phyloP scores from a whole-genome alignment of 2,329 filamentous ascomycete genomes.

The Claviceps arundinis region DNA sequence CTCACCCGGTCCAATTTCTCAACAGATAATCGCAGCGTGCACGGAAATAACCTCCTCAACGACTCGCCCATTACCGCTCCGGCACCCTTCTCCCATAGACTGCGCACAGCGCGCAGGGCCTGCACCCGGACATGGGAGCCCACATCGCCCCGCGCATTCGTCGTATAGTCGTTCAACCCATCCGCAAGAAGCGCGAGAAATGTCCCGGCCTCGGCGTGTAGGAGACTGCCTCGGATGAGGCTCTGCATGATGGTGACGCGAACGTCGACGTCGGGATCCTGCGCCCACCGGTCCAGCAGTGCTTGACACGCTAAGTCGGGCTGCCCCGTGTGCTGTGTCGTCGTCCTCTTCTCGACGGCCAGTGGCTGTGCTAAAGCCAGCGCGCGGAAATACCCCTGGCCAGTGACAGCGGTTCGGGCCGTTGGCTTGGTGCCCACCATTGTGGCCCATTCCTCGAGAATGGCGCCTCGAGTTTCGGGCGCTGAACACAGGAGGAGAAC shows the following conservation, averaged over 20 bases:
- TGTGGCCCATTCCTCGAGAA: slow-evolving; percentile 34
- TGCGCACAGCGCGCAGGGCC: slow-evolving; percentile 62
- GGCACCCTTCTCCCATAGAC: slow-evolving; percentile 35
- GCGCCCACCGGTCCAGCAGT: slow-evolving; percentile 39
- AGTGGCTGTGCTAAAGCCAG: slow-evolving; percentile 37
- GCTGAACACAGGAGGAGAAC: slow-evolving; percentile 33
- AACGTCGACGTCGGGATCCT: slow-evolving; percentile 36
- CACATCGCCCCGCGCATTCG: slow-evolving; percentile 76
- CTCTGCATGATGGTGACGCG: slow-evolving; percentile 42
- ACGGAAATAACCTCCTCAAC: slow-evolving; percentile 30
- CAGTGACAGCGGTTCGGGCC: slow-evolving; percentile 23
- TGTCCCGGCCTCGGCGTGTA: slow-evolving; percentile 24
- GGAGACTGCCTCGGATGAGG: slow-evolving; percentile 32
- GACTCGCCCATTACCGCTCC: slow-evolving; percentile 16
- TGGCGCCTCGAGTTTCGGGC: slow-evolving; percentile 20
- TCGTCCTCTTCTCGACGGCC: slow-evolving; percentile 7
- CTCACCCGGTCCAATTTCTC: slow-evolving; percentile 89
- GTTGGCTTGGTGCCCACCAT: slow-evolving; percentile 22
- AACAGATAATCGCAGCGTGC: slow-evolving; percentile 54
- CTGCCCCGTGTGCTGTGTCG: slow-evolving; percentile 2
- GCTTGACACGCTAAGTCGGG: slow-evolving; percentile 27
- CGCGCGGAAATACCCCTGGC: slow-evolving; percentile 39
- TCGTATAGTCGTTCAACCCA: slow-evolving; percentile 79
- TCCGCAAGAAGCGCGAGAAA: slow-evolving; percentile 36
- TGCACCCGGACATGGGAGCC: slow-evolving; percentile 76